Evolutionary conservation across 2,329 filamentous ascomycete species (phyloP).

Genomic region (Phaeoacremonium minimum): DNA sequence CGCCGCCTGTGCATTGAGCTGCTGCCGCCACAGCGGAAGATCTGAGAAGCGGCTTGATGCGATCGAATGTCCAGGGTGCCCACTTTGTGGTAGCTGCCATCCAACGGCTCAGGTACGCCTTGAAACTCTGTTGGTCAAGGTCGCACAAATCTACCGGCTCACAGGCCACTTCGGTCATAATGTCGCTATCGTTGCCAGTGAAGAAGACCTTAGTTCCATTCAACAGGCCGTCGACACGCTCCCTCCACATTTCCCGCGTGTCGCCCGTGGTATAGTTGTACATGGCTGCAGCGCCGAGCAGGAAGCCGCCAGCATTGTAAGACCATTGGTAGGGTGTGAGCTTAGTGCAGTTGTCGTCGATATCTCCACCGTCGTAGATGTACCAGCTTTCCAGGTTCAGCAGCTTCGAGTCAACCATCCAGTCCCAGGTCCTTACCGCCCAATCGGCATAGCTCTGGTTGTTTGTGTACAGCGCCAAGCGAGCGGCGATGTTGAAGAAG

Average conservation of each 20-base stretch:
- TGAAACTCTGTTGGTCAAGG: constrained; percentile 57
- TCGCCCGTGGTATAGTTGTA: constrained; percentile 53
- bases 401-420: constrained; percentile 51
- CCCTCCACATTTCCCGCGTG: constrained; percentile 42
- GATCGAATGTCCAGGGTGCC: constrained; percentile 53
- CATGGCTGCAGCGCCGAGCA: constrained; percentile 65
- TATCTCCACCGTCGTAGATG: constrained; percentile 54
- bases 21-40: constrained; percentile 55
- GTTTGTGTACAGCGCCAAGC: constrained; percentile 68
- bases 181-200: constrained; percentile 28
- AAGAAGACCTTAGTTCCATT: constrained; percentile 48
- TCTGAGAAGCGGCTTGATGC: constrained; percentile 47
- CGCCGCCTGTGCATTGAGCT: constrained; percentile 52
- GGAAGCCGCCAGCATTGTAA: constrained; percentile 64
- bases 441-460: constrained; percentile 71
- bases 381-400: constrained; percentile 49
- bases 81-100: constrained; percentile 59
- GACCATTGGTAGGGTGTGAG: constrained; percentile 62
- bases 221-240: constrained; percentile 53
- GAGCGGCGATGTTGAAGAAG: constrained; percentile 46
- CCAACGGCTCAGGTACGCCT: constrained; percentile 59
- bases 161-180: constrained; percentile 65
- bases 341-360: constrained; percentile 50
- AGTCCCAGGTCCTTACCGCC: constrained; percentile 67
- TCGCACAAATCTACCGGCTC: constrained; percentile 59